phyloP scores from a whole-genome alignment of 371 early-diverging fungal genomes.

The Modicella reniformis region DNA sequence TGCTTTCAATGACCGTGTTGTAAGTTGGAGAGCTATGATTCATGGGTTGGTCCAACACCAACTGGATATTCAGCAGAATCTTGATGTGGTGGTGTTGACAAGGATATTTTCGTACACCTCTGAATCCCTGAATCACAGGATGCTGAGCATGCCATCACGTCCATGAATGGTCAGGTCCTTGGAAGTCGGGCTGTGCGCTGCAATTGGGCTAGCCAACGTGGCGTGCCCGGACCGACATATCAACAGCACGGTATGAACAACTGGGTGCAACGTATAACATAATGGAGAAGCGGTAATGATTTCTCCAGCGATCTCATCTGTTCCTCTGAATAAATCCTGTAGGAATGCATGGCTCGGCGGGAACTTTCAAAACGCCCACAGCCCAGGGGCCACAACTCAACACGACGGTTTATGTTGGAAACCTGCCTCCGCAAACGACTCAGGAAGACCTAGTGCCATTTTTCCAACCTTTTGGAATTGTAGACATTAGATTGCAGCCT shows the following conservation, averaged over 20 bases:
- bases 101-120: neutral
- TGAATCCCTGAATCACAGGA: constrained; percentile 57
- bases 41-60: neutral
- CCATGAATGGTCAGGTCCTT: constrained; percentile 80
- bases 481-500: constrained; percentile 83
- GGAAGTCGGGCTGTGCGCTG: constrained; percentile 72
- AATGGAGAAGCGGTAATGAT: neutral
- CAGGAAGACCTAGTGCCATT: constrained; percentile 79
- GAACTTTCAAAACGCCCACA: constrained; percentile 73
- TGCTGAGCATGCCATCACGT: constrained; percentile 80
- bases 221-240: constrained; percentile 55
- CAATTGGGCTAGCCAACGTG: constrained; percentile 87
- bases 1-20: constrained; percentile 75
- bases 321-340: neutral
- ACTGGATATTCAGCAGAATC: neutral
- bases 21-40: constrained; percentile 35
- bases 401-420: constrained; percentile 90
- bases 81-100: neutral
- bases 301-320: neutral
- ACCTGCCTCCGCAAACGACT: constrained; percentile 79
- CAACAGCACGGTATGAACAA: constrained; percentile 36
- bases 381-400: constrained; percentile 81
- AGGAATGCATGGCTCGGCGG: constrained; percentile 62
- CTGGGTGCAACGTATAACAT: neutral
- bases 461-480: constrained; percentile 82